Evolutionary conservation across 805 yeast genomes (phyloP).

Genomic region (Saccharomyces kudriavzevii): DNA sequence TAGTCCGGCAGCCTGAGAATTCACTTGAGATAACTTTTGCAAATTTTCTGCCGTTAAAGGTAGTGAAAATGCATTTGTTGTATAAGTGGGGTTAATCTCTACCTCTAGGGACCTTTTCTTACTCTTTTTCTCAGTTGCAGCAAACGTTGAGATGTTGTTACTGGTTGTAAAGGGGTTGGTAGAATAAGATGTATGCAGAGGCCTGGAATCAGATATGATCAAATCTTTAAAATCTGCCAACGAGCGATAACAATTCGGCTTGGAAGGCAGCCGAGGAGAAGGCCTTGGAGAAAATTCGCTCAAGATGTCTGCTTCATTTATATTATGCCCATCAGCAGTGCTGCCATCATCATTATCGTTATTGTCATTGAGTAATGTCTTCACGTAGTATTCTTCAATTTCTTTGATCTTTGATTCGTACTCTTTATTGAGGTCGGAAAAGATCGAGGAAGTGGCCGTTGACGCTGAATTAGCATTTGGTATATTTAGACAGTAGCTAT

Average conservation of each 20-base stretch:
- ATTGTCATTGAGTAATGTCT: slow-evolving; percentile 22
- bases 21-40: slow-evolving; percentile 14
- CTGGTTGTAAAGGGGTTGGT: background rate
- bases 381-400: slow-evolving; percentile 29
- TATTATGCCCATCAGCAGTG: background rate
- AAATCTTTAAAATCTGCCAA: background rate
- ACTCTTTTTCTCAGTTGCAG: background rate
- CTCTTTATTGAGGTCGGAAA: slow-evolving; percentile 19
- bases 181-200: background rate
- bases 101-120: slow-evolving; percentile 19
- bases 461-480: background rate
- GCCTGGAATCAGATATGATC: background rate
- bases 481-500: background rate
- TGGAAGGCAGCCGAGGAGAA: background rate
- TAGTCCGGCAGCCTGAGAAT: background rate
- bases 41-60: slow-evolving; percentile 29
- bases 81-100: slow-evolving; percentile 22
- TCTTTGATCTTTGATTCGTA: slow-evolving; percentile 23
- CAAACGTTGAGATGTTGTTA: background rate
- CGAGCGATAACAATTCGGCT: background rate
- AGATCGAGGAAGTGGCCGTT: slow-evolving; percentile 20
- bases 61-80: slow-evolving; percentile 13
- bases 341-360: background rate
- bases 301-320: slow-evolving; percentile 1
- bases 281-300: background rate